Base-by-base conservation (phyloP, 306 rosid genomes). In the Pterocarpus macrocarpus region DNA sequence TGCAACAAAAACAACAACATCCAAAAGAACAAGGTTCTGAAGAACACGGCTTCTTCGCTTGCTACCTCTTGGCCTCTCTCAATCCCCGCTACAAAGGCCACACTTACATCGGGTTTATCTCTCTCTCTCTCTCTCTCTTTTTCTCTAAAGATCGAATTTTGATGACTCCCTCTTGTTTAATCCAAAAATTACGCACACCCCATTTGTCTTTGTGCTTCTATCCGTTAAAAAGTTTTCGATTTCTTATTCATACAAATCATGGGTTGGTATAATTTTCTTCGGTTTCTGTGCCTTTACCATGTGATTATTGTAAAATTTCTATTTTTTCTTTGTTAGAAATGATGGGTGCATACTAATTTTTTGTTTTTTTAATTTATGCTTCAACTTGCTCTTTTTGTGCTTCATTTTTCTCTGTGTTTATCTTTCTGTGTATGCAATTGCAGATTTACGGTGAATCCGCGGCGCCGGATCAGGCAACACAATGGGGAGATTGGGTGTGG, bases 391-490 rank as follows among this genome's bases (percentile, higher is more conserved):
- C 5, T 22, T 49, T 72, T 56, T 56, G 39, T 57, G 28, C 0
- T 22, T 22, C 28, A 22, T 22, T 22, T 22, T 22, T 22, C 28
- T 22, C 28, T 22, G 28, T 64, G 58, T 77, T 55, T 71, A 8
- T 62, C 39, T 63, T n/a, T 43, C 71, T 50, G 14, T 71, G 38
- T 57, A 0, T 72, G 67, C 35, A 78, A 80, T 81, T 77, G 47
- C 87, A 95, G 99, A 85, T 96, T 96, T 83, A 96, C 99, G 0
- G 99, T 96, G 83, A 93, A 96, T 32, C 99, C 98, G 2, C 86
- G 91, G 39, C 94, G 98, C 22, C 85, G 98, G 38, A 96, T 96
- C 70, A 77, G 99, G 78, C 99, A 96, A 78, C 99, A 95, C 84
- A 96, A 96, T 80, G 99, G 99, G 4, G 98, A 93, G 64, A 96